Evolutionary conservation across 1,284 basidiomycete genomes (phyloP).

Genomic region (Fomitopsis betulina): DNA sequence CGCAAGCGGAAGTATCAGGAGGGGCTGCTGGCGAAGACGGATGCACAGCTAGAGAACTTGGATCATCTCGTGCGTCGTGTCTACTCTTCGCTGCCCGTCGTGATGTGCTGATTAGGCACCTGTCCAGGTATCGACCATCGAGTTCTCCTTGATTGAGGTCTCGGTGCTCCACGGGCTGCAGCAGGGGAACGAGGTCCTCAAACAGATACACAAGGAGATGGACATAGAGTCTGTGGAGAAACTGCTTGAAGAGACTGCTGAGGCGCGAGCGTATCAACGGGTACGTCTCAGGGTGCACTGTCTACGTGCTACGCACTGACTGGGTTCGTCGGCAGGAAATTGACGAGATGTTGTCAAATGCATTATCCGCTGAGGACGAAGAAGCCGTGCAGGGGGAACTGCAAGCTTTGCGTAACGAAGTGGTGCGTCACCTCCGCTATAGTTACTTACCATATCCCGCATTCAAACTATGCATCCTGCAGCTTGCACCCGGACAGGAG

Average conservation of each 20-base stretch:
- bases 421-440: conserved; percentile 32
- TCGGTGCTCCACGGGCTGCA: conserved; percentile 90
- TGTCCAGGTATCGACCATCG: conserved; percentile 85
- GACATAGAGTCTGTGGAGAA: conserved; percentile 91
- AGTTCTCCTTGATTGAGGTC: conserved; percentile 93
- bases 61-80: conserved; percentile 75
- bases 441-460: background rate
- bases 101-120: background rate
- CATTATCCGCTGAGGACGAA: conserved; percentile 86
- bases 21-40: conserved; percentile 82
- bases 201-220: conserved; percentile 92
- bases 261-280: conserved; percentile 88
- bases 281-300: conserved; percentile 39
- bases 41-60: conserved; percentile 83
- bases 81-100: background rate
- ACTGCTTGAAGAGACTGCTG: conserved; percentile 87
- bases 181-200: conserved; percentile 91
- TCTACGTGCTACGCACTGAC: background rate
- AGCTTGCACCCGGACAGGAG: conserved; percentile 14
- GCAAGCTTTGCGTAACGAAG: conserved; percentile 58
- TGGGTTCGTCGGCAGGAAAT: conserved; percentile 61
- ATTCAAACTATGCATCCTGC: background rate
- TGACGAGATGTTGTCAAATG: conserved; percentile 80
- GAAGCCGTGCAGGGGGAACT: conserved; percentile 89
- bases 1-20: conserved; percentile 94